Evolutionary conservation across 371 early-diverging fungal genomes (phyloP).

Genomic region (Fennellomyces sp.): DNA sequence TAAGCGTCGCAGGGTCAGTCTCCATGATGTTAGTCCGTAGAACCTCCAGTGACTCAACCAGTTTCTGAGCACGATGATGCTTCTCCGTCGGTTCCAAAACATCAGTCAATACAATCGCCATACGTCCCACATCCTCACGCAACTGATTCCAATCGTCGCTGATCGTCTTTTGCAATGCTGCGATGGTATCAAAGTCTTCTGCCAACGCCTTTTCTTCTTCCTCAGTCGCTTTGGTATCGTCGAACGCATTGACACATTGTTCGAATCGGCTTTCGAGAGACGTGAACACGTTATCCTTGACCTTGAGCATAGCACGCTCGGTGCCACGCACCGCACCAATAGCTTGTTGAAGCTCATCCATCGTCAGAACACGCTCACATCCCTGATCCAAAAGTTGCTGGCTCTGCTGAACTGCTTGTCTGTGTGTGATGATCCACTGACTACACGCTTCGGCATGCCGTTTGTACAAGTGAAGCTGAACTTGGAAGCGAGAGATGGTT

Average conservation of each 20-base stretch:
- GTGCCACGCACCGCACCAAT: conserved; percentile 39
- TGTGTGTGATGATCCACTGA: conserved; percentile 34
- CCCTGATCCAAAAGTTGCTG: conserved; percentile 15
- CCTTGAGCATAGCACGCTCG: conserved; percentile 16
- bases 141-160: conserved; percentile 30
- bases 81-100: conserved; percentile 37
- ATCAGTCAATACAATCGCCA: conserved; percentile 19
- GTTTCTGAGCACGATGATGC: conserved; percentile 18
- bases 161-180: conserved; percentile 5
- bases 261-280: conserved; percentile 17
- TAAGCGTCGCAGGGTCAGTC: conserved; percentile 18
- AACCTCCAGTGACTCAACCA: conserved; percentile 18
- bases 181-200: conserved; percentile 13
- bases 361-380: conserved; percentile 10
- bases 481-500: conserved; percentile 35
- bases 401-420: conserved; percentile 16
- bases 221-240: neutral
- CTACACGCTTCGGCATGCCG: conserved; percentile 28
- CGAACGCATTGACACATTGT: conserved; percentile 20
- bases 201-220: conserved; percentile 12
- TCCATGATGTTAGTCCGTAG: conserved; percentile 23
- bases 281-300: conserved; percentile 11
- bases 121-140: conserved; percentile 18
- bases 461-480: conserved; percentile 30
- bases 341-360: conserved; percentile 32